Evolutionary conservation across 495 filamentous ascomycete species (phyloP).

Genomic region (Penicillium riverlandense): DNA sequence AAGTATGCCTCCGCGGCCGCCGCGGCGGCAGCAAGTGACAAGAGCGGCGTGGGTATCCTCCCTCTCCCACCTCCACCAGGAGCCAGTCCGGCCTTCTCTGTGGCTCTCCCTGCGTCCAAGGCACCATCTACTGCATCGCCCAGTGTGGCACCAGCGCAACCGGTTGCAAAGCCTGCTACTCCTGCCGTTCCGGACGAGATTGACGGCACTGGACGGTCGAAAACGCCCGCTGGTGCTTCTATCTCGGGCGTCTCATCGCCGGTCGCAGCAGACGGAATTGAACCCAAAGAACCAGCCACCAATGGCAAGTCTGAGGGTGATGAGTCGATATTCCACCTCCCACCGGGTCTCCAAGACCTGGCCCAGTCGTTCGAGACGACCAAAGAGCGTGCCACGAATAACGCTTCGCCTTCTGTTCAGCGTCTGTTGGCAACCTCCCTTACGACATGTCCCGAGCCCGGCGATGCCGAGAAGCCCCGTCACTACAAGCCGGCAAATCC

Average conservation of each 20-base stretch:
- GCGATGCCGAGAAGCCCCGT: conserved; percentile 74
- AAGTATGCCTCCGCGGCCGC: conserved; percentile 97
- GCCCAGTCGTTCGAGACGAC: conserved; percentile 84
- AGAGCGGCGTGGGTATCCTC: conserved; percentile 79
- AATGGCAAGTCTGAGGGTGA: conserved; percentile 35
- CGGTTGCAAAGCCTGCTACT: conserved; percentile 30
- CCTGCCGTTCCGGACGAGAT: conserved; percentile 33
- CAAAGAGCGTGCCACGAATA: conserved; percentile 52
- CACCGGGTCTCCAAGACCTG: conserved; percentile 79
- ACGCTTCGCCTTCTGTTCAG: conserved; percentile 56
- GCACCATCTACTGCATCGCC: conserved; percentile 48
- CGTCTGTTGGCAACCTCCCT: conserved; percentile 67
- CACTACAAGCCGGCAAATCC: conserved; percentile 77
- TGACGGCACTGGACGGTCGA: conserved; percentile 29
- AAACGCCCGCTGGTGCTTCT: conserved; percentile 31
- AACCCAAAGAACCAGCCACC: conserved; percentile 21
- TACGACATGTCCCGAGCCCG: conserved; percentile 59
- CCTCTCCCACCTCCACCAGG: conserved; percentile 87
- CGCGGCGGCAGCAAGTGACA: conserved; percentile 88
- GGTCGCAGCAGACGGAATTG: conserved; percentile 30
- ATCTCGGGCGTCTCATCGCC: conserved; percentile 11
- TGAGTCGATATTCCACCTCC: conserved; percentile 93
- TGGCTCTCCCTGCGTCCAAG: conserved; percentile 35
- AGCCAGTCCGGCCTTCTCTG: conserved; percentile 37
- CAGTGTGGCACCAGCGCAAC: conserved; percentile 46